phyloP scores from a whole-genome alignment of 1,284 basidiomycete genomes.

The Trichosporon sp. region DNA sequence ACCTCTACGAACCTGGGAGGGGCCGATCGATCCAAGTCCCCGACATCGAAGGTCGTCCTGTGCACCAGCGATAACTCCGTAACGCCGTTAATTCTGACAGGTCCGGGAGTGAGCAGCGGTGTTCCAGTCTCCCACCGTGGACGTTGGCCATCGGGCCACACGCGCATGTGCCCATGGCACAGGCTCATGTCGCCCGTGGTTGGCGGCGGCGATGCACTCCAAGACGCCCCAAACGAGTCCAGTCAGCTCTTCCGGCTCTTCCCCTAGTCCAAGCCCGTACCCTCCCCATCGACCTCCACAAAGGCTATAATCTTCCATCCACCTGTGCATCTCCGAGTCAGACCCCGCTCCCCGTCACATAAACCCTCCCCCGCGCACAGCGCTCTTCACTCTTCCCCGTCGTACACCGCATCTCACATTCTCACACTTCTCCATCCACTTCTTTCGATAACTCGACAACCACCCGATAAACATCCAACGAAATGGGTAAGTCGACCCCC shows the following conservation, averaged over 20 bases:
- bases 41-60: not conserved
- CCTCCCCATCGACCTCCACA: not conserved
- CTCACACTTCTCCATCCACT: not conserved
- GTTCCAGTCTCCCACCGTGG: not conserved
- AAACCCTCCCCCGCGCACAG: not conserved
- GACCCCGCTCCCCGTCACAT: conserved; percentile 2
- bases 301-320: not conserved
- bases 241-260: not conserved
- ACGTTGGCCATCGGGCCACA: not conserved
- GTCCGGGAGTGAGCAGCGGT: not conserved
- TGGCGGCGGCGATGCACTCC: not conserved
- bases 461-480: conserved; percentile 4
- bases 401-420: conserved; percentile 2
- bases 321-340: not conserved
- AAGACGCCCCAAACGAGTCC: not conserved
- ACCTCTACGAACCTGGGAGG: not conserved
- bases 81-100: not conserved
- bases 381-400: conserved; percentile 1
- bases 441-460: not conserved
- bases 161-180: not conserved
- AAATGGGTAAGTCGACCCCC: conserved; percentile 13
- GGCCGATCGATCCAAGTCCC: not conserved
- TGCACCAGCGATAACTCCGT: not conserved
- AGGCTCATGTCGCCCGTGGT: not conserved
- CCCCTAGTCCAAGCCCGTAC: not conserved